Evolutionary conservation across 345 rosid genomes (phyloP), one percentile per base, ranked within the genome.

Genomic region (Sapria himalayana): DNA sequence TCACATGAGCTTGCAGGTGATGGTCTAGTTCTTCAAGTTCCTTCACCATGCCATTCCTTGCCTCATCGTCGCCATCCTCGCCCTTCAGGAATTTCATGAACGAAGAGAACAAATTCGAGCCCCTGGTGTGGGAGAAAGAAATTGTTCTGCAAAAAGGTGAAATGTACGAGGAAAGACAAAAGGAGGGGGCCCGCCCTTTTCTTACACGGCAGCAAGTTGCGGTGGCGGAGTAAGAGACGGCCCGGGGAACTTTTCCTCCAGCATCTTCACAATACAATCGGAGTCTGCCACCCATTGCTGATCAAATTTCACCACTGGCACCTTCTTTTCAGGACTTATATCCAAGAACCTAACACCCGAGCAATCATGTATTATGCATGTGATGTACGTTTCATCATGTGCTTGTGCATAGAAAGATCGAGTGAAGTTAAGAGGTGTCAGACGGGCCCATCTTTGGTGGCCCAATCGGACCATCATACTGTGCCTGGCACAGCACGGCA

Each of bases 261-360:
- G 49, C 24, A 84, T 57, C 18, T 65, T 72, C 52, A 70, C 89
- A 49, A 84, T 73, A 39, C 80, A 69, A 56, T 84, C 93, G 23
- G 99, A 84, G 43, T 84, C 96, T 47, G 80, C 1, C 33, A 80
- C 76, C 93, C 92, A 91, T 49, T 77, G 75, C 50, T 63, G 74
- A 54, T 84, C 81, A 32, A 75, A 41, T 66, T 84, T 80, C 40
- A 50, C 57, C 45, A 77, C 69, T 5, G 96, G 99, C 45, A 68
- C 80, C 63, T 77, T 91, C 48, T 92, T 89, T 59, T 68, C 76
- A 32, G 92, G 85, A 52, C 57, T 84, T 33, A 75, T 56, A n/a
- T 73, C 80, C 61, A 71, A 37, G 34, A 84, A 80, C 99, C 96
- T 84, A 51, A 27, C 25, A 22, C 22, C 29, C 23, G 12, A 34